Base-by-base conservation (phyloP, 768 basidiomycete genomes). In the Termitomyces eurrhizus region DNA sequence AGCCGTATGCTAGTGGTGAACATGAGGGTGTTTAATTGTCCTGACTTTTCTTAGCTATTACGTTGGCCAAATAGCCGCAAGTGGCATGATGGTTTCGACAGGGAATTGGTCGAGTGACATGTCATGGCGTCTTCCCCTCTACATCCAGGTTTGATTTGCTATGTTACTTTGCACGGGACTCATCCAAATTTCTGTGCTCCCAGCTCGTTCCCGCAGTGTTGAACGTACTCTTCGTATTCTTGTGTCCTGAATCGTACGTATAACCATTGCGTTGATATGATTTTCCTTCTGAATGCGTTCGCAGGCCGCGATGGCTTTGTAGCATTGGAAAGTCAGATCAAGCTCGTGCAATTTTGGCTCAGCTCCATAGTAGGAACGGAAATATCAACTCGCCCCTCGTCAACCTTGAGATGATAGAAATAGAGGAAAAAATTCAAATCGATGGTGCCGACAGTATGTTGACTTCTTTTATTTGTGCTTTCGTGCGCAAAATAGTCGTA, bases 21-120 rank as follows among this genome's bases (percentile, higher is more conserved):
- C 21, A 11, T 16, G 14, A 3, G 18, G n/a, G 4, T 39, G 14
- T 45, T 7, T 1, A 35, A 35, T 35, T 52, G 14, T 33, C 42
- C 32, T 49, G 45, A 42, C 16, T 29, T 56, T 6, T 32, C 5
- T 26, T 36, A 82, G 79, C 66, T 82, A 74, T 66, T 81, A 83
- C 65, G 74, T 83, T 44, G 83, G 82, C 11, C 82, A 83, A 65
- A 83, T 84, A 68, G 69, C 76, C 33, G 83, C 82, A 1, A 79
- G 78, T 18, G 83, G 82, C 4, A 82, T 85, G 78, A 80, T 83
- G 75, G 79, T 85, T 13, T 70, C 80, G 1, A 82, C 80, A 18
- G 81, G 80, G 12, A 74, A 70, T 58, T 78, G 69, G 60, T 42
- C 66, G 12, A 78, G 66, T 52, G 73, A 82, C 3, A 68, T 72